Evolutionary conservation across 73 alveolate genomes (phyloP), one percentile per base, ranked within the genome.

Genomic region (Paraurostyla sp.): DNA sequence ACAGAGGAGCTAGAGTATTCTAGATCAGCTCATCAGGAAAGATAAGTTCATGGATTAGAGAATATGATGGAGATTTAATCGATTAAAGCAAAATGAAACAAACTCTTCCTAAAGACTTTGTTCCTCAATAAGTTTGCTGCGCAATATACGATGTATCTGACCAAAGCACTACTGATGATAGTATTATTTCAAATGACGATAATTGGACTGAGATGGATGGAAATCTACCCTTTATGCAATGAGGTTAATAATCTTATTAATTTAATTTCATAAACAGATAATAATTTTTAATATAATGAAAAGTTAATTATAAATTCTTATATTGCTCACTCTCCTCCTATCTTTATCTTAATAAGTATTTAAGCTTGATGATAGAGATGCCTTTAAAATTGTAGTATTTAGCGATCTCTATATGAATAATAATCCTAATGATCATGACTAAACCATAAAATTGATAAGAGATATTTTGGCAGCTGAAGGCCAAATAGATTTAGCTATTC

Each of bases 1-100:
- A 46, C 33, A 51, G 23, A 60, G 89, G 89, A 16, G 89, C 78
- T 3, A 78, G 89, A 52, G 89, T 78, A 6, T 13, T 51, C 29
- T 32, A 54, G 18, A 9, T 78, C 16, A 22, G 22, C 32, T 32
- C 59, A 0, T 36, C 56, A 38, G 82, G 82, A 9, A 18, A 65
- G 41, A 23, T 65, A 1, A 0, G 33, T 7, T 3, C 56, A 1
- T 65, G 58, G 60, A 65, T 65, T 38, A 65, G 82, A 40, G 82
- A 65, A 65, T 65, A 65, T 38, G 82, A 65, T 65, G 82, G 82
- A 7, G 82, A 65, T 23, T 1, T 65, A 4, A 38, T 13, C 33
- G 82, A 65, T 32, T 40, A 9, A 65, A 38, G 32, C 41, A 22
- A 9, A 32, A 65, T 15, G 7, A 36, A 16, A 15, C 58, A 40